Percentiles rank a stretch among this genome's conserved stretches.
These are phyloP conservation scores for Logfia minima DNA, from an alignment of 129 eudicot genomes.

Conservation along the genomic window DNA sequence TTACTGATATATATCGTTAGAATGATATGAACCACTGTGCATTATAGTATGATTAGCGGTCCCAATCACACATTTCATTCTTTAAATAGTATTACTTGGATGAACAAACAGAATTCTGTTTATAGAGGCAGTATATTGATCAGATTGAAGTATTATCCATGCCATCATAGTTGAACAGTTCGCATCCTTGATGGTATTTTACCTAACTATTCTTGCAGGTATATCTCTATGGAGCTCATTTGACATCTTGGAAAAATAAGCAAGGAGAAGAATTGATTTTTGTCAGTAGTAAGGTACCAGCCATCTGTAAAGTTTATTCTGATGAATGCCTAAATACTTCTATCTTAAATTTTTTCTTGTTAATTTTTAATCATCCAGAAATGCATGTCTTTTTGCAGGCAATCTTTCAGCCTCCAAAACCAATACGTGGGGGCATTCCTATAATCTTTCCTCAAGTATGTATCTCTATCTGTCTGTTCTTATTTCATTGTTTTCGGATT, in stretches of 20 bases:
- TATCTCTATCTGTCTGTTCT: constrained; percentile 10
- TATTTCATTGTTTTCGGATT: constrained; percentile 13
- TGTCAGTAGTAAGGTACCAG: constrained; percentile 66
- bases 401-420: constrained; percentile 68
- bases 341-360: background rate
- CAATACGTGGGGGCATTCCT: constrained; percentile 97
- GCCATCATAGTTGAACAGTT: background rate
- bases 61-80: no score
- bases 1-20: no score
- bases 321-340: background rate
- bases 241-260: constrained; percentile 88
- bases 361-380: constrained; percentile 8
- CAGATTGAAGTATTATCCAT: no score
- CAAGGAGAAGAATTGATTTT: constrained; percentile 73
- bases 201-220: constrained; percentile 25
- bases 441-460: constrained; percentile 90
- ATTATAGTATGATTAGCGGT: no score
- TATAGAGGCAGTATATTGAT: no score
- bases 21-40: no score
- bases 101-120: no score
- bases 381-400: constrained; percentile 50
- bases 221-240: constrained; percentile 79
- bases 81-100: no score
- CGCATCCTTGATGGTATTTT: background rate
- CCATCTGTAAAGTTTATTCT: background rate